A percentile compares a stretch with the other conserved stretches of the same genome.
Conservation (phyloP, 163 green algal species). For the Scenedesmus sp. region DNA sequence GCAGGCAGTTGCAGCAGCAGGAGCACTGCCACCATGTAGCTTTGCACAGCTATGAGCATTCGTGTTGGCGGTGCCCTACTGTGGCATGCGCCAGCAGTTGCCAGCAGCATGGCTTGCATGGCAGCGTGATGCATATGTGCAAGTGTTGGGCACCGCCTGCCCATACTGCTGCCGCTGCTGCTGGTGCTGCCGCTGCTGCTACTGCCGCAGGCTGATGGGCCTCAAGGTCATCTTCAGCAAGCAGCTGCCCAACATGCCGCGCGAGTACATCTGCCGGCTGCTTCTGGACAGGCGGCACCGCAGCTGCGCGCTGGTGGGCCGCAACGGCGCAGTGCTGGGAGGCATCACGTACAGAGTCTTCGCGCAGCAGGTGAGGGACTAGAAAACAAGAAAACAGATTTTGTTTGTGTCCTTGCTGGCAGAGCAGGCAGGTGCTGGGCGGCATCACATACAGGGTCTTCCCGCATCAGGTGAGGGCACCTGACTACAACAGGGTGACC, state of each 20-base stretch:
- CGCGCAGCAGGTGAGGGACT: slow-evolving; percentile 54
- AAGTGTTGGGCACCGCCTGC: neutral
- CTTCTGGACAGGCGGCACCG: slow-evolving; percentile 66
- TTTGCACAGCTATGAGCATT: too few relatives aligned
- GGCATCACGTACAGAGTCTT: slow-evolving; percentile 98
- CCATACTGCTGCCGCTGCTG: neutral
- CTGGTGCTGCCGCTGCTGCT: neutral
- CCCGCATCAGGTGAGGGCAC: too few relatives aligned
- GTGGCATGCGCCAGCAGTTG: neutral
- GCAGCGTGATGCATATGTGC: neutral
- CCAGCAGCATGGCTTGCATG: too few relatives aligned
- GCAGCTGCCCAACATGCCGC: slow-evolving; percentile 99
- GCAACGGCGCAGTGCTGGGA: slow-evolving; percentile 82
- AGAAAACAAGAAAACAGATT: too few relatives aligned
- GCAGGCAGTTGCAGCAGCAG: too few relatives aligned
- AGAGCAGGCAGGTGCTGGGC: too few relatives aligned
- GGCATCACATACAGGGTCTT: too few relatives aligned
- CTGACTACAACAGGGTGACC: too few relatives aligned
- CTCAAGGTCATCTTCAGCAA: slow-evolving; percentile 98
- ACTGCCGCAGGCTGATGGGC: slow-evolving; percentile 64
- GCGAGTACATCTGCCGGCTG: slow-evolving; percentile 92
- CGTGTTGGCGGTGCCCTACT: too few relatives aligned
- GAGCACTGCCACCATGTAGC: too few relatives aligned
- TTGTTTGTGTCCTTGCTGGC: too few relatives aligned
- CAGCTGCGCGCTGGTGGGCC: slow-evolving; percentile 46